phyloP scores from a whole-genome alignment of 2,329 filamentous ascomycete species.

The Fusarium sororula region DNA sequence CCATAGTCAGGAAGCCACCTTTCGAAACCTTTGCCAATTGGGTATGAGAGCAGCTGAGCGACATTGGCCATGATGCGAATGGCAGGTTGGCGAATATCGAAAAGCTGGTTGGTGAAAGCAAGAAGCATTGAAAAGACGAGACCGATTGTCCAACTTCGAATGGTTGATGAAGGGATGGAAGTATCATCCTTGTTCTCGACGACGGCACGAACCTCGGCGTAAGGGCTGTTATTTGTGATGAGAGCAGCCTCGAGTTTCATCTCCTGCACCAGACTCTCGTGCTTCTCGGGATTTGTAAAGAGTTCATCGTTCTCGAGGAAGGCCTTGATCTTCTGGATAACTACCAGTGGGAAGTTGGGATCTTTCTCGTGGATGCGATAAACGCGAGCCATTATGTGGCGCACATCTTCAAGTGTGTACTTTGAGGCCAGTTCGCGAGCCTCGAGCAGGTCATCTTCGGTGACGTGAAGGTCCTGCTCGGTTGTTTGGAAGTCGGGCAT shows the following conservation, averaged over 20 bases:
- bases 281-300: slow-evolving; percentile 56
- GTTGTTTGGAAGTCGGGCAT: slow-evolving; percentile 44
- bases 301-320: slow-evolving; percentile 57
- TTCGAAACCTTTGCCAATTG: slow-evolving; percentile 61
- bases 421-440: slow-evolving; percentile 55
- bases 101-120: slow-evolving; percentile 65
- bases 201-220: slow-evolving; percentile 65
- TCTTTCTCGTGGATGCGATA: slow-evolving; percentile 54
- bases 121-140: slow-evolving; percentile 60
- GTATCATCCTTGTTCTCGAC: slow-evolving; percentile 65
- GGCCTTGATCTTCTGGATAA: slow-evolving; percentile 52
- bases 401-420: slow-evolving; percentile 55
- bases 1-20: slow-evolving; percentile 60
- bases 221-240: slow-evolving; percentile 65
- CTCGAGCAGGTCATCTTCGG: slow-evolving; percentile 57
- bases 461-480: slow-evolving; percentile 55
- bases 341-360: slow-evolving; percentile 53
- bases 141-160: slow-evolving; percentile 64
- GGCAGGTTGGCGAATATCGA: slow-evolving; percentile 64
- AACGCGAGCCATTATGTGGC: slow-evolving; percentile 54
- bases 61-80: slow-evolving; percentile 65
- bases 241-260: slow-evolving; percentile 65
- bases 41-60: slow-evolving; percentile 65
- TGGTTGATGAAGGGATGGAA: slow-evolving; percentile 60
- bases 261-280: slow-evolving; percentile 59